Base-by-base conservation (phyloP, 1,139 yeast genomes). In the Suhomyces guaymorum region DNA sequence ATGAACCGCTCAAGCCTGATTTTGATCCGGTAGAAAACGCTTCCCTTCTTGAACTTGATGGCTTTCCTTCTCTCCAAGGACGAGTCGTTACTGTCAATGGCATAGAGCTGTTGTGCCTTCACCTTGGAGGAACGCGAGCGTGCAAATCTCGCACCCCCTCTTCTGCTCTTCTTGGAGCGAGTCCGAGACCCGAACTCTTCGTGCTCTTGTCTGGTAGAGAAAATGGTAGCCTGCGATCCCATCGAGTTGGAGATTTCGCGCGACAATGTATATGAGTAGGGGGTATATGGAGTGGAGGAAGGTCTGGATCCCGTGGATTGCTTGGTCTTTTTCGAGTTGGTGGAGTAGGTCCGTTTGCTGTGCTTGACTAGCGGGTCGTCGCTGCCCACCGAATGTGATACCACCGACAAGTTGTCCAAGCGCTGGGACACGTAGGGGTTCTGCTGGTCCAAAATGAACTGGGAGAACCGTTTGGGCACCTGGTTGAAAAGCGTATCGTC, bases 201-300 rank as follows among this genome's bases (percentile, higher is more conserved):
- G 9, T 32, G 40, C 7, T 39, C 49, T 10, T 35, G 53, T 42
- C 73, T 51, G 3, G 75, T 70, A 14, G 73, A 67, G 41, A 70
- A 70, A 15, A 70, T 69, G 1, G 75, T 70, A 8, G 73, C 74
- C 42, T 68, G 75, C 0, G 73, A 66, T 3, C 63, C 73, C 69
- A 63, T 61, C 28, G 70, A 63, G 33, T 61, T 57, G 25, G 70
- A 64, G 18, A 64, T 62, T 32, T 63, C 62, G 13, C 48, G 32
- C 5, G 47, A 42, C n/a, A 42, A 30, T 9, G 39, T 28, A 20
- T 26, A 28, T 17, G 44, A 33, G 17, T 20, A 18, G n/a, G 39
- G 37, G 29, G 35, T 38, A 19, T 33, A 15, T 10, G 32, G 33
- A 13, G 37, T 19, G 12, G 38, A 20, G 3, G 44, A 32, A 2